Evolutionary conservation across 345 rosid genomes (phyloP), one percentile per base, ranked within the genome.

Genomic region (Salix dunnii): DNA sequence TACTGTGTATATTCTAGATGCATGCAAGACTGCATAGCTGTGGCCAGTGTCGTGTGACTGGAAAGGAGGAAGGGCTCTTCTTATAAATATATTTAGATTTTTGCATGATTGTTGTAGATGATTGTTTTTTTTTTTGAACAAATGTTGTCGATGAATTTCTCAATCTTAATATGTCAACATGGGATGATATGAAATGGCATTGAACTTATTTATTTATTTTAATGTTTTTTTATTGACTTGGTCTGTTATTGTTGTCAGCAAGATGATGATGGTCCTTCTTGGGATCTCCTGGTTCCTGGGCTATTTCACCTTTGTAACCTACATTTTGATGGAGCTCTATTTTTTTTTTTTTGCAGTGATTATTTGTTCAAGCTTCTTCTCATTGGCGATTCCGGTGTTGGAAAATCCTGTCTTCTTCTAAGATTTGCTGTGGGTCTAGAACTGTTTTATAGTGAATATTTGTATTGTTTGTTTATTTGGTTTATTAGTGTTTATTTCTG

Each of bases 301-400:
- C 9, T 51, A 51, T 20, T 51, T 51, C 21, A 64, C 68, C 16
- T 25, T n/a, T 60, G 12, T 7, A 20, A 38, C 38, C 30, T 27
- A 11, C 55, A 30, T n/a, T 43, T 42, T 53, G 11, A 13, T 72
- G 11, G 66, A 40, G 42, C 46, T 23, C 23, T 65, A 30, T 17
- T 40, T 63, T 64, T 23, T 7, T 33, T 67, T 17, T 27, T 40
- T 64, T 35, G 67, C 72, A 67, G 78, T 67, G 78, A 75, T 68
- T 67, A 75, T 30, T 28, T 67, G 78, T 75, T 75, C 53, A 75
- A 75, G 72, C 78, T 75, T 55, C 78, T 75, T 75, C 72, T 65
- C 42, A 74, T 74, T 74, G 77, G 77, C 49, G 71, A 74, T 66
- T 74, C 71, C 33, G 77, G 77, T 35, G 78, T 67, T 75, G 72